Conservation (phyloP, 148 eudicot species). For the Rhododendron griersonianum region DNA sequence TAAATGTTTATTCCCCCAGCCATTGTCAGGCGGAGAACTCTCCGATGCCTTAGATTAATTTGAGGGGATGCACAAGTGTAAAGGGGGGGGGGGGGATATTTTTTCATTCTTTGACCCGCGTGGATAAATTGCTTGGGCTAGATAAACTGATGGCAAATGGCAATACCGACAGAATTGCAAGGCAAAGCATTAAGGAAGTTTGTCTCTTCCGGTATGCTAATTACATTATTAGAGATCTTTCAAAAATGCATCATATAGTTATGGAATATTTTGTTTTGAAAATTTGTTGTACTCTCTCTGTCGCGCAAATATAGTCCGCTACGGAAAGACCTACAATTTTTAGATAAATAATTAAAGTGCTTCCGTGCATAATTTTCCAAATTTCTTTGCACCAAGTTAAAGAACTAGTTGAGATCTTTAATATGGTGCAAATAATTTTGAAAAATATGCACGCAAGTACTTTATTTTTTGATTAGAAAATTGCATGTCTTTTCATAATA, state of each 20-base stretch:
- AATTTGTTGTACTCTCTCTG: not conserved
- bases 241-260: not conserved
- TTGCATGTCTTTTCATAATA: no score
- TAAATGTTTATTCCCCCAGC: no score
- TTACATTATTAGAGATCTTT: not conserved
- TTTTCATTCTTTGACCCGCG: not conserved
- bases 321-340: no score
- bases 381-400: not conserved
- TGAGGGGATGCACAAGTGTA: not conserved
- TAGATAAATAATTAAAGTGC: no score
- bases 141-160: not conserved
- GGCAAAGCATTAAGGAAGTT: not conserved
- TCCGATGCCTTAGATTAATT: no score
- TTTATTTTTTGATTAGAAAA: no score
- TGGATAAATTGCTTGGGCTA: not conserved
- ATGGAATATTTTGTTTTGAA: no score
- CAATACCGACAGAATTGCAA: not conserved
- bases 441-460: no score
- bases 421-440: no score
- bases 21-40: no score
- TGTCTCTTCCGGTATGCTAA: no score
- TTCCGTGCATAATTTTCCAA: no score
- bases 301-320: not conserved
- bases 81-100: not conserved
- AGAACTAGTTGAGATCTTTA: not conserved